A percentile compares a stretch with the other conserved stretches of the same genome.
phyloP scores from a whole-genome alignment of 768 basidiomycete genomes.

The Mycena rebaudengoi region DNA sequence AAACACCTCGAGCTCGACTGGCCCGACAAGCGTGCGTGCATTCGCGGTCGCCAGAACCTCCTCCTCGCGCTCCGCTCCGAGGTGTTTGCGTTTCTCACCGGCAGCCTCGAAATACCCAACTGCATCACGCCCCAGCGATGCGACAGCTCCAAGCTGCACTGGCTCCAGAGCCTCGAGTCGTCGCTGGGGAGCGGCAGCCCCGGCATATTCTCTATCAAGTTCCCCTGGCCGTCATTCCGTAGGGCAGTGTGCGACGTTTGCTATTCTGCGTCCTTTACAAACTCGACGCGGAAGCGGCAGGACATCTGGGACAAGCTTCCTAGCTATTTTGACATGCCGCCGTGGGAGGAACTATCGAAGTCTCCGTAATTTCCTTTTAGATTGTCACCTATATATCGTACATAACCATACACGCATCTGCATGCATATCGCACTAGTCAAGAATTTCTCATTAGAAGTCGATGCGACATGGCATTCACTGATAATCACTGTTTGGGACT shows the following conservation, averaged over 20 bases:
- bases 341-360: slow-evolving; percentile 28
- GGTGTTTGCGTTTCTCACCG: slow-evolving; percentile 30
- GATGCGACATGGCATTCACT: no score
- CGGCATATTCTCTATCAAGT: slow-evolving; percentile 27
- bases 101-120: slow-evolving; percentile 25
- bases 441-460: no score
- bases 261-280: slow-evolving; percentile 14
- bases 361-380: slow-evolving; percentile 17
- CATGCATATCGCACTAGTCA: no score
- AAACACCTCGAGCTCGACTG: slow-evolving; percentile 29
- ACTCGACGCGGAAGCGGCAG: slow-evolving; percentile 24
- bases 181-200: slow-evolving; percentile 27
- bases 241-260: slow-evolving; percentile 29
- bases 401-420: no score
- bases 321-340: slow-evolving; percentile 26
- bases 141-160: slow-evolving; percentile 28
- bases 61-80: slow-evolving; percentile 27
- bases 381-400: no score
- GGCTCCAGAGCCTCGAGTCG: slow-evolving; percentile 29
- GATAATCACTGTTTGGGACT: no score
- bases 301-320: slow-evolving; percentile 27
- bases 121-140: slow-evolving; percentile 23
- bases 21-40: slow-evolving; percentile 28
- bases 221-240: slow-evolving; percentile 24
- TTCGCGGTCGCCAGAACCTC: slow-evolving; percentile 30